These are phyloP conservation scores for Pythium dissimile DNA, from an alignment of 352 stramenopile genomes.

Conservation along the genomic window DNA sequence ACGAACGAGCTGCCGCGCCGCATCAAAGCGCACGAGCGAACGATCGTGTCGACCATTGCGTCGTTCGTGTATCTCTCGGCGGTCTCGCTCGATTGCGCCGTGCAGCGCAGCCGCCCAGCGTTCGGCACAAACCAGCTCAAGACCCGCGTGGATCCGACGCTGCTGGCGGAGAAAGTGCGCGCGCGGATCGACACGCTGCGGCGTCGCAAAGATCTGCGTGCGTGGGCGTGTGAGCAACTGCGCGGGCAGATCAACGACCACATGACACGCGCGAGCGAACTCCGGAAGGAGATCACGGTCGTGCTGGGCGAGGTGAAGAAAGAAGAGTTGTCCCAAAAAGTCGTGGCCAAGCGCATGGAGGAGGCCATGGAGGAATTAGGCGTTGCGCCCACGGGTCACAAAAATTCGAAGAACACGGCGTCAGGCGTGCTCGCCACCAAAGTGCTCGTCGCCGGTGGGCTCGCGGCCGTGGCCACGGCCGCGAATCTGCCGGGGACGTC, in stretches of 20 bases:
- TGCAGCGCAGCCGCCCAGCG: conserved; percentile 10
- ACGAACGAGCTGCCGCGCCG: conserved; percentile 19
- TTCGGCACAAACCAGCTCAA: conserved; percentile 19
- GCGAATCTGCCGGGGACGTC: neutral
- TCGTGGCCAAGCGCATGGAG: conserved; percentile 52
- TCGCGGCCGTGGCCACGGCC: conserved; percentile 17
- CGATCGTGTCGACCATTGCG: conserved; percentile 24
- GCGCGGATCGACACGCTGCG: conserved; percentile 36
- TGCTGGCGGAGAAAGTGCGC: conserved; percentile 26
- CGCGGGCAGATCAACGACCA: conserved; percentile 51
- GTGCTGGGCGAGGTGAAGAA: conserved; percentile 44
- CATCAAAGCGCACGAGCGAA: conserved; percentile 17
- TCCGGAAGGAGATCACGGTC: conserved; percentile 55
- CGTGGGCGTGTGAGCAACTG: conserved; percentile 54
- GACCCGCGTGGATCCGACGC: conserved; percentile 1
- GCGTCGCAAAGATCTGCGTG: conserved; percentile 42
- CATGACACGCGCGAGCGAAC: conserved; percentile 44
- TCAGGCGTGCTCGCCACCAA: conserved; percentile 16
- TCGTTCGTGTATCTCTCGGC: conserved; percentile 25
- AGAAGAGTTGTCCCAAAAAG: conserved; percentile 50
- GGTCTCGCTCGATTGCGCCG: conserved; percentile 21
- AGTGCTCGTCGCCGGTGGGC: conserved; percentile 8
- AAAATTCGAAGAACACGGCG: conserved; percentile 20
- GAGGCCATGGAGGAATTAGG: conserved; percentile 22
- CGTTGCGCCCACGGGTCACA: neutral